These are phyloP conservation scores for Dioscorea alata DNA, from an alignment of 106 monocot species.

Conservation along the genomic window DNA sequence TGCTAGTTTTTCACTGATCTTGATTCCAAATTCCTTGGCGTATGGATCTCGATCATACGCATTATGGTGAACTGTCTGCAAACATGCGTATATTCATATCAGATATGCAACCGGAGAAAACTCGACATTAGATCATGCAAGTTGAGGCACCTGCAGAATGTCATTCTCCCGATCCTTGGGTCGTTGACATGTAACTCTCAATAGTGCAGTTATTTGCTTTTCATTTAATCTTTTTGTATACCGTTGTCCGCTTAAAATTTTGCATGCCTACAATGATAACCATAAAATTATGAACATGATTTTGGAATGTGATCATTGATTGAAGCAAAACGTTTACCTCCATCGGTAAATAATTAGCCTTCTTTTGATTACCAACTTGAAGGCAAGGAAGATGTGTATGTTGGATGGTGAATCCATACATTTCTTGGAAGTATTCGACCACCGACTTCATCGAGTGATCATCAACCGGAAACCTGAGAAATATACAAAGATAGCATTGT, in stretches of 20 bases:
- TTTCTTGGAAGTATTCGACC: conserved; percentile 65
- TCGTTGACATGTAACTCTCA: conserved; percentile 50
- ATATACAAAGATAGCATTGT: neutral
- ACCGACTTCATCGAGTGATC: conserved; percentile 49
- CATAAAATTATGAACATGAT: neutral
- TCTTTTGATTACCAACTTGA: conserved; percentile 58
- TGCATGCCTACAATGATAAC: conserved; percentile 35
- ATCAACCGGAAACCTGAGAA: conserved; percentile 40
- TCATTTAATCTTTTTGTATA: conserved; percentile 57
- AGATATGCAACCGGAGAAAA: too few relatives aligned
- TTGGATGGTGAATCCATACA: conserved; percentile 49
- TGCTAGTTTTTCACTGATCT: conserved; percentile 43
- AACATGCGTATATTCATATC: neutral
- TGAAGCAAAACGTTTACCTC: conserved; percentile 31
- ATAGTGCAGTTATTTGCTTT: conserved; percentile 47
- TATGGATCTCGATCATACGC: conserved; percentile 45
- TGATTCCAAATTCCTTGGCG: conserved; percentile 59
- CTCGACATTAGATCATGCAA: too few relatives aligned
- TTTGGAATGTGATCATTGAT: neutral
- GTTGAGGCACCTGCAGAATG: conserved; percentile 32
- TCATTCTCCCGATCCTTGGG: conserved; percentile 46
- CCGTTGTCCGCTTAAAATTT: conserved; percentile 46
- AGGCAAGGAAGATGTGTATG: conserved; percentile 55
- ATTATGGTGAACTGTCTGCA: conserved; percentile 51
- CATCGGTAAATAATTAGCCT: conserved; percentile 72